Evolutionary conservation across 768 basidiomycete genomes (phyloP).

Genomic region (Termitomyces sp.): DNA sequence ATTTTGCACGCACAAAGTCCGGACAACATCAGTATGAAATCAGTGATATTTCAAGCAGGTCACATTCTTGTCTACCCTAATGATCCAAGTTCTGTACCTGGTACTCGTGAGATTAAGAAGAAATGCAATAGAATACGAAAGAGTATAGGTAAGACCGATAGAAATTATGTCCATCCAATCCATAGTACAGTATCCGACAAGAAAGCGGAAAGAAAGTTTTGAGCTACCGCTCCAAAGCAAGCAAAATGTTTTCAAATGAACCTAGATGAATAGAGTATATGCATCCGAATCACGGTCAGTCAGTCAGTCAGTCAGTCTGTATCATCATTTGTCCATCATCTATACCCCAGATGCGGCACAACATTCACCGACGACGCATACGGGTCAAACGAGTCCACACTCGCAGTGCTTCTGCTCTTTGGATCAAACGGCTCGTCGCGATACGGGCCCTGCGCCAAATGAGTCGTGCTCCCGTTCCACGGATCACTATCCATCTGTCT

Average conservation of each 20-base stretch:
- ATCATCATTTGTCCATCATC: background rate
- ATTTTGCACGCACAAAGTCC: too few species aligned
- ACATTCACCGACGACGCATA: constrained; percentile 24
- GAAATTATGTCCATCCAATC: constrained; percentile 3
- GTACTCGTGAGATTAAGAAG: background rate
- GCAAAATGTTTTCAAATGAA: background rate
- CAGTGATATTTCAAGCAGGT: background rate
- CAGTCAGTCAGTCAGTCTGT: background rate
- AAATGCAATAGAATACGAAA: background rate
- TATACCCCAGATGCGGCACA: constrained; percentile 4
- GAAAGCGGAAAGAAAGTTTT: background rate
- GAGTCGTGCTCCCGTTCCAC: constrained; percentile 52
- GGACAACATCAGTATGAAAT: background rate
- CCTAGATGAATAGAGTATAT: background rate
- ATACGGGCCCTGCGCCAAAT: constrained; percentile 34
- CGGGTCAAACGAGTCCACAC: constrained; percentile 26
- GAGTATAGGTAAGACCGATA: background rate
- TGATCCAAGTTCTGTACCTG: background rate
- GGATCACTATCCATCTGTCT: constrained; percentile 50
- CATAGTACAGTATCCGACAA: constrained; percentile 4
- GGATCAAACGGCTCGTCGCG: constrained; percentile 19
- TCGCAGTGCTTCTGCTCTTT: background rate
- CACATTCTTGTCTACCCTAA: background rate
- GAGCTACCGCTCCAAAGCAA: background rate
- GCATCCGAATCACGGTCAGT: background rate